A percentile compares a stretch with the other conserved stretches of the same genome.
Evolutionary conservation across 805 yeast genomes (phyloP).

Genomic region (Saccharomycopsis synnaedendra): DNA sequence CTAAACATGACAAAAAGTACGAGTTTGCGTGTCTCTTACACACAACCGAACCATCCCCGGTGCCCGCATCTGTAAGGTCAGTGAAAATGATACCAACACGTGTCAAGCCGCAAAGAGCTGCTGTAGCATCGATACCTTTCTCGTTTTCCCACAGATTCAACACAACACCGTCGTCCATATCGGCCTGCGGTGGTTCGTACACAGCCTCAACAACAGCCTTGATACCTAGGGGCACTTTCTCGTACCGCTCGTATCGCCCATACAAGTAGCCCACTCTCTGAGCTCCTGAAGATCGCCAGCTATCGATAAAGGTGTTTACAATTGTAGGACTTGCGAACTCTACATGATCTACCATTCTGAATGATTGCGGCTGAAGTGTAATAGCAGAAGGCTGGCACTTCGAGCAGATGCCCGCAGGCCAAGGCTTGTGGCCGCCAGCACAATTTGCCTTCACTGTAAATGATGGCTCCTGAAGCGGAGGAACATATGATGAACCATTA

Average conservation of each 20-base stretch:
- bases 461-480: constrained; percentile 67
- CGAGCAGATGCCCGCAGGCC: constrained; percentile 92
- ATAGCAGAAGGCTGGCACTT: constrained; percentile 96
- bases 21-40: constrained; percentile 90
- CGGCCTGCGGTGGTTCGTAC: constrained; percentile 84
- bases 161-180: constrained; percentile 77
- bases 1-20: constrained; percentile 82
- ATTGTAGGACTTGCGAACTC: constrained; percentile 71
- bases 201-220: constrained; percentile 92
- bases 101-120: constrained; percentile 45
- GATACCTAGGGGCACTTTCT: constrained; percentile 81
- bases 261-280: constrained; percentile 82
- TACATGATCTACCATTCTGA: constrained; percentile 96
- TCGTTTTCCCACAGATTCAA: constrained; percentile 42
- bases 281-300: constrained; percentile 82
- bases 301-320: constrained; percentile 74
- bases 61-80: constrained; percentile 80
- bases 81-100: constrained; percentile 83
- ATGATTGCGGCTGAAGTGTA: constrained; percentile 79
- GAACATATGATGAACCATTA: constrained; percentile 53
- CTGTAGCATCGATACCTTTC: constrained; percentile 38
- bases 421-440: constrained; percentile 75
- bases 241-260: constrained; percentile 72
- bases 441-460: constrained; percentile 54
- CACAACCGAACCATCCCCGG: constrained; percentile 77